Evolutionary conservation across 192 early-diverging fungal genomes (phyloP).

Genomic region (Entrophospora sp.): DNA sequence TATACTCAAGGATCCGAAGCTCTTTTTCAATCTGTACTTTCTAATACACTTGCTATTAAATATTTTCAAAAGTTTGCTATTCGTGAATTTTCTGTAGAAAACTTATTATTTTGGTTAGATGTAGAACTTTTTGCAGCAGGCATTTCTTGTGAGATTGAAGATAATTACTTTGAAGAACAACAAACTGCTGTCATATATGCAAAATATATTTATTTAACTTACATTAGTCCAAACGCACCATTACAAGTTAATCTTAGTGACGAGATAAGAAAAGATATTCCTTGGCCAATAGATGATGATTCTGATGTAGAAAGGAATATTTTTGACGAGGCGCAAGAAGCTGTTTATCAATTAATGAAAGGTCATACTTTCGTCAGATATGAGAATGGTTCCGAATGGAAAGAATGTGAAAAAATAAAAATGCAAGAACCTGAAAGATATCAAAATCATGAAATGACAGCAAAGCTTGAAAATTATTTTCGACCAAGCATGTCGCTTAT

Average conservation of each 20-base stretch:
- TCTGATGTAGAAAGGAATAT: conserved; percentile 50
- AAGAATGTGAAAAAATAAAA: conserved; percentile 35
- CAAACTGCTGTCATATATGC: conserved; percentile 36
- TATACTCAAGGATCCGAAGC: conserved; percentile 23
- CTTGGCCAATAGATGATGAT: conserved; percentile 54
- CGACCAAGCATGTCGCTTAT: conserved; percentile 20
- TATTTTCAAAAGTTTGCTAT: conserved; percentile 51
- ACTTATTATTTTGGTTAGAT: conserved; percentile 75
- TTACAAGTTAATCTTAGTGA: conserved; percentile 64
- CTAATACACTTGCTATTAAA: conserved; percentile 34
- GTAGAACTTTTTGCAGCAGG: conserved; percentile 60
- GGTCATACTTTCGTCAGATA: conserved; percentile 65
- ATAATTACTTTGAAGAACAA: conserved; percentile 14
- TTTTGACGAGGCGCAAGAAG: conserved; percentile 76
- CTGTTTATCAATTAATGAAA: conserved; percentile 68
- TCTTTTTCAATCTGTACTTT: conserved; percentile 32
- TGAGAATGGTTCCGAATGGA: conserved; percentile 48
- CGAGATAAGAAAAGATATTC: conserved; percentile 63
- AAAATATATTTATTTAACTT: conserved; percentile 71
- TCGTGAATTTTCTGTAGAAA: conserved; percentile 71
- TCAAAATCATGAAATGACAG: conserved; percentile 9
- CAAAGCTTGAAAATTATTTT: conserved; percentile 11
- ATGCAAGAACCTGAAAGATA: conserved; percentile 19
- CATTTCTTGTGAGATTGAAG: background rate
- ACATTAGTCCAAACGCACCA: conserved; percentile 56